These are phyloP conservation scores for Starmera quercuum DNA, from an alignment of 805 yeast genomes.

Conservation along the genomic window DNA sequence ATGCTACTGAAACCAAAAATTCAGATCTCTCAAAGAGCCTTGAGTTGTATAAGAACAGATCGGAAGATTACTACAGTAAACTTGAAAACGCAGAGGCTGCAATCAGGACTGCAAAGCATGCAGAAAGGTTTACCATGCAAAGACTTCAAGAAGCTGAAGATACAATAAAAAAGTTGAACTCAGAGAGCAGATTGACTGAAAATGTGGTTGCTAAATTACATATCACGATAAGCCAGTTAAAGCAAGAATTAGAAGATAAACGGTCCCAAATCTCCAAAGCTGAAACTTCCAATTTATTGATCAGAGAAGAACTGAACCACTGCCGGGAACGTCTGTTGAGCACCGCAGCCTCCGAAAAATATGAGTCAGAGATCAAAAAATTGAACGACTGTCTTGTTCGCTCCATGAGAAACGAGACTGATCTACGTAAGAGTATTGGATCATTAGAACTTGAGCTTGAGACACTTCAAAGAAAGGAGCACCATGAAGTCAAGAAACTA, in stretches of 20 bases:
- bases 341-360: slow-evolving; percentile 35
- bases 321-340: slow-evolving; percentile 37
- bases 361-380: slow-evolving; percentile 42
- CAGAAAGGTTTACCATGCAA: slow-evolving; percentile 43
- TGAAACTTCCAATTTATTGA: slow-evolving; percentile 37
- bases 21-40: slow-evolving; percentile 45
- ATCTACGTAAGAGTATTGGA: slow-evolving; percentile 55
- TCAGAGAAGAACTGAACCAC: slow-evolving; percentile 51
- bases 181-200: slow-evolving; percentile 49
- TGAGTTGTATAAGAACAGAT: slow-evolving; percentile 57
- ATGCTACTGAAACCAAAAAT: slow-evolving; percentile 48
- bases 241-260: slow-evolving; percentile 48
- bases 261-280: slow-evolving; percentile 45
- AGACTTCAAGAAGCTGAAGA: slow-evolving; percentile 47
- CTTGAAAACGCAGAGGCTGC: slow-evolving; percentile 76
- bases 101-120: slow-evolving; percentile 51
- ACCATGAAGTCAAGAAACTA: slow-evolving; percentile 28
- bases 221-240: slow-evolving; percentile 41
- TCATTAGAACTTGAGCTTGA: slow-evolving; percentile 54
- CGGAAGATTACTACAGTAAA: slow-evolving; percentile 67
- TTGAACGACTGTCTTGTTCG: slow-evolving; percentile 45
- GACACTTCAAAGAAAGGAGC: slow-evolving; percentile 34
- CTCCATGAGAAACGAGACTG: slow-evolving; percentile 58
- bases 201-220: slow-evolving; percentile 44
- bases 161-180: slow-evolving; percentile 38